A percentile compares a stretch with the other conserved stretches of the same genome.
Evolutionary conservation across 2,329 filamentous ascomycete species (phyloP).

Genomic region (Monilinia laxa): DNA sequence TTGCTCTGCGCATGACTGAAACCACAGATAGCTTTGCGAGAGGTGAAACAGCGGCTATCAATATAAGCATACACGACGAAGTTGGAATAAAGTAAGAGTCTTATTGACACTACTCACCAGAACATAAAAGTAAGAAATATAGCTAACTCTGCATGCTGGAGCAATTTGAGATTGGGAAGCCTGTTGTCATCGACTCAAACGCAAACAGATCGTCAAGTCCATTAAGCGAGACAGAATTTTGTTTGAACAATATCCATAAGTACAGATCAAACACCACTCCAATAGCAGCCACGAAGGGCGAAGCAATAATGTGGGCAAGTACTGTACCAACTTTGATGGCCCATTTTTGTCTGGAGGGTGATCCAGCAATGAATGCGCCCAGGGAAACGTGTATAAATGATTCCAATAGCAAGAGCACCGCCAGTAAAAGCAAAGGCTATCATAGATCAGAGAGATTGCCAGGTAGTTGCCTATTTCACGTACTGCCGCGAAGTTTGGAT

Average conservation of each 20-base stretch:
- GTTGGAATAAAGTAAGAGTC: neutral
- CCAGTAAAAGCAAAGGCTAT: neutral
- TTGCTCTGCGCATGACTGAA: neutral
- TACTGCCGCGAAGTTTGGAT: neutral
- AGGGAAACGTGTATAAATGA: constrained; percentile 25
- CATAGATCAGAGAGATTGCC: neutral
- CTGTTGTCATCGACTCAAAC: constrained; percentile 20
- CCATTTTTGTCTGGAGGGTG: constrained; percentile 20
- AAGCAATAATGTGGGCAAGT: constrained; percentile 24
- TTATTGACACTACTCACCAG: neutral
- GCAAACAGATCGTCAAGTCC: constrained; percentile 26
- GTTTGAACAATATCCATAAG: constrained; percentile 26
- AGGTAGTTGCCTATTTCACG: neutral
- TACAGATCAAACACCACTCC: constrained; percentile 21
- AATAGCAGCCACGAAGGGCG: constrained; percentile 21
- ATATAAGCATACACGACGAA: constrained; percentile 3
- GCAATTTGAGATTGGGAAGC: constrained; percentile 18
- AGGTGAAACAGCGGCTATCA: constrained; percentile 7
- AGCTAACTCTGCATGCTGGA: constrained; percentile 8
- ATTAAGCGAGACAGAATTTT: constrained; percentile 20
- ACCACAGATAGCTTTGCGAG: constrained; percentile 20
- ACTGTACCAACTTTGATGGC: constrained; percentile 25
- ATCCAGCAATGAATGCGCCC: constrained; percentile 10
- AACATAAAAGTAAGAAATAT: too few relatives aligned
- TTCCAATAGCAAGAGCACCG: constrained; percentile 4